Conservation (phyloP, 306 rosid species). For the Crataegus laevigata region DNA sequence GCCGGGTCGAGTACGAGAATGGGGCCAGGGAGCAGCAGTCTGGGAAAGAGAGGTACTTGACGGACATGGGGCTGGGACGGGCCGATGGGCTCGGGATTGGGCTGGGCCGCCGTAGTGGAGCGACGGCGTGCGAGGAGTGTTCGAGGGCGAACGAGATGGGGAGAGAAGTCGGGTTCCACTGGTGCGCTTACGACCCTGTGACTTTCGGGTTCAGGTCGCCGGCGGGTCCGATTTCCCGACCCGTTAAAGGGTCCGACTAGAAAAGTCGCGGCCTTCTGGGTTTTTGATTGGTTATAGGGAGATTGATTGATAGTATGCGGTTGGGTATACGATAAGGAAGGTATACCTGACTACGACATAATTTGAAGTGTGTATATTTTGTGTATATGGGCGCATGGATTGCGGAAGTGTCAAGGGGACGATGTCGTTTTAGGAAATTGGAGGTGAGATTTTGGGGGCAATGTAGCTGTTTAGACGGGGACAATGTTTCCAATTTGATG, state of each 20-base stretch:
- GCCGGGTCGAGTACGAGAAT: slow-evolving; percentile 28
- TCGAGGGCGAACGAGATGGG: slow-evolving; percentile 22
- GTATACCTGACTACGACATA: slow-evolving; percentile 10
- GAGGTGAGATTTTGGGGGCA: not conserved
- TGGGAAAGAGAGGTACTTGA: slow-evolving; percentile 31
- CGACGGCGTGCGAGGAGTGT: slow-evolving; percentile 41
- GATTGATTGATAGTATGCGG: slow-evolving; percentile 4
- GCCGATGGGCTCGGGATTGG: not conserved
- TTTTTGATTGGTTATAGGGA: not conserved
- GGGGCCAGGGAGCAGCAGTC: slow-evolving; percentile 30
- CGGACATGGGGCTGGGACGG: slow-evolving; percentile 20
- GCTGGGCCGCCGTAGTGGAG: not conserved
- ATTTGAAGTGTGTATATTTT: not conserved
- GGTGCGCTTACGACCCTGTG: slow-evolving; percentile 57
- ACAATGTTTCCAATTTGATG: not conserved
- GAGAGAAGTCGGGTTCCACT: slow-evolving; percentile 42
- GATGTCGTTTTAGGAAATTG: not conserved
- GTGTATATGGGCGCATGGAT: not conserved
- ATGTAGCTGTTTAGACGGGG: not conserved
- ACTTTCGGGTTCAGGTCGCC: slow-evolving; percentile 47
- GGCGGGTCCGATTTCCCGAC: slow-evolving; percentile 78
- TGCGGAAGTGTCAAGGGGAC: not conserved
- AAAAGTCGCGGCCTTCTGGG: not conserved
- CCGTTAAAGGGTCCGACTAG: slow-evolving; percentile 32
- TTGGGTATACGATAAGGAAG: slow-evolving; percentile 31